Base-by-base conservation (phyloP, 2,329 filamentous ascomycete genomes). In the Teratosphaeria gauchensis region DNA sequence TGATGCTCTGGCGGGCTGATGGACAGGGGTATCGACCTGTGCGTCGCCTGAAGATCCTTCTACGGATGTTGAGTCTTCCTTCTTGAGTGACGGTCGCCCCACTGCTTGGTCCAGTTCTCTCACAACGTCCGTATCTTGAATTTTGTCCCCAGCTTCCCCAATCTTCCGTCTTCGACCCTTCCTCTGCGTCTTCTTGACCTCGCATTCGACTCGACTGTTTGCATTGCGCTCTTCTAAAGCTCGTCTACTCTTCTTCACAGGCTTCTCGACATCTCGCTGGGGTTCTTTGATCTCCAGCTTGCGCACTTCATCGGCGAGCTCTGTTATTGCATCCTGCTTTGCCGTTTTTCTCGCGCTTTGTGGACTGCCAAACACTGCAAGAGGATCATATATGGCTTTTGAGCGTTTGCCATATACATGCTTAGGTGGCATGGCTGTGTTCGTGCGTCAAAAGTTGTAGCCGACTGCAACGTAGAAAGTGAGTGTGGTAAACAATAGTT, bases 361-460 rank as follows among this genome's bases (percentile, higher is more conserved):
- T 19, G 61, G 59, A 31, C 61, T 63, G 33, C 51, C 59, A 30
- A 64, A 64, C 4, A 59, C 55, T 19, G 51, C 58, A 28, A 57
- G 56, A 16, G 66, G 56, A 52, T 65, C 66, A 60, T 65, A 68
- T 11, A 65, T 56, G n/a, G 66, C 64, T 60, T 65, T 64, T 28
- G 70, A 65, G n/a, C 71, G 70, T 63, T 74, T 75, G 30, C 74
- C 74, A 59, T 76, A 76, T 4, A 73, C 71, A 57, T 72, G 64
- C 57, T 70, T 71, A 2, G 68, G 67, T 55, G 69, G 71, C 69
- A 73, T 73, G 16, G n/a, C 19, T 48, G 42, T 48, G 35, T 16
- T 42, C 12, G 9, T 4, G 9, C 5, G 5, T 9, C 9, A 19
- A 16, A 21, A 21, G 16, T 9, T 19, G 3, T 19, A 21, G 7